A percentile compares a stretch with the other conserved stretches of the same genome.
Evolutionary conservation across 192 early-diverging fungal genomes (phyloP).

Genomic region (Backusella tuberculispora): DNA sequence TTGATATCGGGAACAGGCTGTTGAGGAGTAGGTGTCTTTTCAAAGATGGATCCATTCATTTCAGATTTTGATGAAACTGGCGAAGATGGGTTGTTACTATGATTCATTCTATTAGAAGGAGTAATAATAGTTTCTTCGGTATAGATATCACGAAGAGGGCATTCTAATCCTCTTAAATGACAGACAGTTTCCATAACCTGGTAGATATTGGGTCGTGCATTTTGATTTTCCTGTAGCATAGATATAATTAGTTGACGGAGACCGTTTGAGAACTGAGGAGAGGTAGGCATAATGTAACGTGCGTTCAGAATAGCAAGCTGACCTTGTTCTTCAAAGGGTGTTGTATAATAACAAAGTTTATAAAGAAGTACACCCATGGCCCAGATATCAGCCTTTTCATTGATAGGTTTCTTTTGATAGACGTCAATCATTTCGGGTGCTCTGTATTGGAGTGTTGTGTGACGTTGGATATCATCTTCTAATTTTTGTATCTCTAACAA

Average conservation of each 20-base stretch:
- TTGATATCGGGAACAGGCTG: constrained; percentile 54
- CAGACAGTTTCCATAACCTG: constrained; percentile 73
- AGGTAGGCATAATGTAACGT: constrained; percentile 75
- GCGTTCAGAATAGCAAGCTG: constrained; percentile 89
- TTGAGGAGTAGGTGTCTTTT: constrained; percentile 38
- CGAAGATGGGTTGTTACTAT: constrained; percentile 35
- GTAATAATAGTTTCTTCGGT: not conserved
- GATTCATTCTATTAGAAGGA: constrained; percentile 25
- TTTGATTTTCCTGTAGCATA: constrained; percentile 78
- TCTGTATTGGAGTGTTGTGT: constrained; percentile 94
- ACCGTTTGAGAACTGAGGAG: constrained; percentile 66
- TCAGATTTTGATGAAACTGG: constrained; percentile 22
- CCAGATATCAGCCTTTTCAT: constrained; percentile 75
- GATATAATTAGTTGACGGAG: constrained; percentile 65
- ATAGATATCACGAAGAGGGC: constrained; percentile 59
- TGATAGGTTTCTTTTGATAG: constrained; percentile 80
- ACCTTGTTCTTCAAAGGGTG: constrained; percentile 93
- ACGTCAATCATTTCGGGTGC: constrained; percentile 96
- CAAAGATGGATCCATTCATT: constrained; percentile 41
- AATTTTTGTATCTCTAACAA: constrained; percentile 72
- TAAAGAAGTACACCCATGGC: constrained; percentile 95
- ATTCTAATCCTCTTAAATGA: constrained; percentile 60
- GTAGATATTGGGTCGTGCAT: constrained; percentile 80
- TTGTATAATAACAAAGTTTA: constrained; percentile 94
- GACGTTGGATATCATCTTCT: constrained; percentile 89